Conservation (phyloP, 2,329 filamentous ascomycete genomes). For the Periglandula ipomoeae region DNA sequence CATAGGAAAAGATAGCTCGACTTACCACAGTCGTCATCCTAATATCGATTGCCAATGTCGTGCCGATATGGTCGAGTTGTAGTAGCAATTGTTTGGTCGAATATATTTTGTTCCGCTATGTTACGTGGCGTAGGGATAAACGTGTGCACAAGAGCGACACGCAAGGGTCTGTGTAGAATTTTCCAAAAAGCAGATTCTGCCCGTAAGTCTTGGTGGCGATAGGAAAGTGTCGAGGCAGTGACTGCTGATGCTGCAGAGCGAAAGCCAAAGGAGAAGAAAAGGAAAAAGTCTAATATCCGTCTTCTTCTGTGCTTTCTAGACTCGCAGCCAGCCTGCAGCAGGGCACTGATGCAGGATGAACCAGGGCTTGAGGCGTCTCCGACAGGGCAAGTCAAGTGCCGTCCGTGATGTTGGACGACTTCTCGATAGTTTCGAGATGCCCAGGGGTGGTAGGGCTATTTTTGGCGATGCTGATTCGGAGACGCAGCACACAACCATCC, state of each 20-base stretch:
- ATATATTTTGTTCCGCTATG: not conserved
- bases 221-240: not conserved
- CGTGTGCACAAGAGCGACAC: not conserved
- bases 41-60: too few relatives aligned
- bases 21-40: constrained; percentile 32
- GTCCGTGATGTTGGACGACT: not conserved
- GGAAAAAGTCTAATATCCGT: not conserved
- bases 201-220: not conserved
- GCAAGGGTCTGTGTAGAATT: not conserved
- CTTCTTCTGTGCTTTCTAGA: not conserved
- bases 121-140: not conserved
- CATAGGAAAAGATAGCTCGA: constrained; percentile 11
- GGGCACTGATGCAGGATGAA: not conserved
- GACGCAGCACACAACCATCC: not conserved
- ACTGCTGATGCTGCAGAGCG: not conserved
- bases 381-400: not conserved
- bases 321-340: not conserved
- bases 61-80: too few relatives aligned
- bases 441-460: not conserved
- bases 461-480: not conserved
- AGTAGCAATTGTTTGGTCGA: not conserved
- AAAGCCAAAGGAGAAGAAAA: not conserved
- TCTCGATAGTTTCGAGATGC: not conserved
- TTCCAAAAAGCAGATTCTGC: not conserved
- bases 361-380: not conserved